Percentiles rank a stretch among this genome's conserved stretches.
These are phyloP conservation scores for Balakata baccata DNA, from an alignment of 345 rosid genomes.

Conservation along the genomic window DNA sequence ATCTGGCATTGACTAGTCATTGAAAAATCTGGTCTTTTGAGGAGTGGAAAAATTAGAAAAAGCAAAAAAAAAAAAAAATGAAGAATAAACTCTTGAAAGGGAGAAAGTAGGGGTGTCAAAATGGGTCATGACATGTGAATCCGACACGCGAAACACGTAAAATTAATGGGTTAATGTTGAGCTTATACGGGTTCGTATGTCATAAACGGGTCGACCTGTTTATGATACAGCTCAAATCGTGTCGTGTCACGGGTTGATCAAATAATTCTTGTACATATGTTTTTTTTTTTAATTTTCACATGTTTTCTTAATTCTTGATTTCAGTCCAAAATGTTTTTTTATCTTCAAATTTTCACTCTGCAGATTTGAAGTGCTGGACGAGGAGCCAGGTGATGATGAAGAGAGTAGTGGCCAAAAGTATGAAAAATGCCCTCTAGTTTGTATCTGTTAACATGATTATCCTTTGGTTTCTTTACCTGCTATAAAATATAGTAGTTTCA, in stretches of 20 bases:
- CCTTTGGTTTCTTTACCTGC: background rate
- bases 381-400: conserved; percentile 97
- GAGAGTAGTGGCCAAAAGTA: conserved; percentile 80
- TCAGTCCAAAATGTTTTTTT: conserved; percentile 4
- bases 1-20: background rate
- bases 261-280: background rate
- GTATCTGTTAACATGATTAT: background rate
- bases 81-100: background rate
- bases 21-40: background rate
- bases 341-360: conserved; percentile 15
- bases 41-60: background rate
- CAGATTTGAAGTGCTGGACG: conserved; percentile 92
- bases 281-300: too few species aligned
- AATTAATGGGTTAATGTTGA: too few species aligned
- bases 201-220: too few species aligned
- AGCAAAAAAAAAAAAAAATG: background rate
- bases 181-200: too few species aligned
- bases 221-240: too few species aligned
- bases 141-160: too few species aligned
- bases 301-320: background rate
- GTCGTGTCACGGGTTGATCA: too few species aligned
- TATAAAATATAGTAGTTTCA: background rate
- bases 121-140: too few species aligned
- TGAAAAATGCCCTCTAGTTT: background rate
- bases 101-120: too few species aligned